phyloP scores from a whole-genome alignment of 2,329 filamentous ascomycete genomes.

The Aureobasidium sp. region DNA sequence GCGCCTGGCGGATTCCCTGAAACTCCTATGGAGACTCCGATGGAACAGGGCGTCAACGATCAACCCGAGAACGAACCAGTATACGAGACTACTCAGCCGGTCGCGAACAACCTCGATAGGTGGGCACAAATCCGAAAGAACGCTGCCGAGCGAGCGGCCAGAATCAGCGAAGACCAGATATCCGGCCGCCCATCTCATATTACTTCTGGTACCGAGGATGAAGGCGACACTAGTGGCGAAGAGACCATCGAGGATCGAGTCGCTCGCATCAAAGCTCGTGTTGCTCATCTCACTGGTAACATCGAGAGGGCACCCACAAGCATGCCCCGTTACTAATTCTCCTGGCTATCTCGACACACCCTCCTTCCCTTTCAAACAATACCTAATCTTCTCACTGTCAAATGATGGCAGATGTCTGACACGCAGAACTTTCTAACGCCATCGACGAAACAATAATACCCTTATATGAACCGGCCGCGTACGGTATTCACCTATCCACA shows the following conservation, averaged over 20 bases:
- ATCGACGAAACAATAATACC: background rate
- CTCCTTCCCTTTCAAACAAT: background rate
- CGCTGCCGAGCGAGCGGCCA: slow-evolving; percentile 69
- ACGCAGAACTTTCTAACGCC: background rate
- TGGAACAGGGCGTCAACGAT: background rate
- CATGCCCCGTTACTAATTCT: background rate
- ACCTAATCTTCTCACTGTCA: background rate
- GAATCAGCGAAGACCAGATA: slow-evolving; percentile 57
- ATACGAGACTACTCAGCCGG: background rate
- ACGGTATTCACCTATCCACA: background rate
- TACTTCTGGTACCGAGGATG: slow-evolving; percentile 57
- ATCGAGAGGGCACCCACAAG: background rate
- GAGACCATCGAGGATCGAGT: slow-evolving; percentile 96
- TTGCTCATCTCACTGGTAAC: slow-evolving; percentile 71
- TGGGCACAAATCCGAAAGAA: slow-evolving; percentile 98
- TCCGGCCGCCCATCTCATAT: slow-evolving; percentile 43
- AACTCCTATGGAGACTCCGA: slow-evolving; percentile 6
- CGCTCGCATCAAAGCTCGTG: slow-evolving; percentile 93
- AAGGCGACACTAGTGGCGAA: slow-evolving; percentile 88
- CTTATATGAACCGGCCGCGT: background rate
- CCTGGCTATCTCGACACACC: background rate
- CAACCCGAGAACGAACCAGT: background rate
- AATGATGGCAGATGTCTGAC: background rate
- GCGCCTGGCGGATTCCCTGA: slow-evolving; percentile 8
- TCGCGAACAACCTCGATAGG: slow-evolving; percentile 49